Evolutionary conservation across 2,329 filamentous ascomycete genomes (phyloP).

Genomic region (Sphaceloma murrayae): DNA sequence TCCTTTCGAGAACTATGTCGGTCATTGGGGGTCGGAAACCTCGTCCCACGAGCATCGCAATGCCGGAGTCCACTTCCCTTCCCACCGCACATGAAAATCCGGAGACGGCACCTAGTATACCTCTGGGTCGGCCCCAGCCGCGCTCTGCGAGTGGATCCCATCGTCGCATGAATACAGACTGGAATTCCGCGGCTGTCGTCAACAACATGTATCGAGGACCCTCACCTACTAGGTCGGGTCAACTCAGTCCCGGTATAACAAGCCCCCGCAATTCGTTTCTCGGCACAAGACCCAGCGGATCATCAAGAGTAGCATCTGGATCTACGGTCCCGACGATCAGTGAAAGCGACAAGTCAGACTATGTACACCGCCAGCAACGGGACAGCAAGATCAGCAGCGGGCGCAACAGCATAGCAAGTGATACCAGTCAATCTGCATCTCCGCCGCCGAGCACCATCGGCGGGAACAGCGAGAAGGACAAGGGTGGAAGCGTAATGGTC

Average conservation of each 20-base stretch:
- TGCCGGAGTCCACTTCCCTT: slow-evolving; percentile 19
- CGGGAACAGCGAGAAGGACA: slow-evolving; percentile 25
- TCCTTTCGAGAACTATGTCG: slow-evolving; percentile 52
- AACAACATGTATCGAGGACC: slow-evolving; percentile 83
- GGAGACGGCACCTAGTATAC: slow-evolving; percentile 65
- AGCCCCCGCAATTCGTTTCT: slow-evolving; percentile 59
- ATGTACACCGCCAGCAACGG: slow-evolving; percentile 26
- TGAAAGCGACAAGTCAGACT: slow-evolving; percentile 19
- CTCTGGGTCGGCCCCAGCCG: slow-evolving; percentile 51
- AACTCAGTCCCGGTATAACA: slow-evolving; percentile 43
- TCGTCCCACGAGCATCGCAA: slow-evolving; percentile 27
- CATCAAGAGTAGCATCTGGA: slow-evolving; percentile 24
- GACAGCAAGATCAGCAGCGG: slow-evolving; percentile 24
- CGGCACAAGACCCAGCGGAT: slow-evolving; percentile 31
- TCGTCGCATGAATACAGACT: slow-evolving; percentile 38
- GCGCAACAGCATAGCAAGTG: slow-evolving; percentile 26
- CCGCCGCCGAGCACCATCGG: slow-evolving; percentile 49
- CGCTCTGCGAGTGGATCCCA: slow-evolving; percentile 33
- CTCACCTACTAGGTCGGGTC: slow-evolving; percentile 29
- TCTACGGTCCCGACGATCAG: slow-evolving; percentile 27
- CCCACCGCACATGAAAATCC: slow-evolving; percentile 46
- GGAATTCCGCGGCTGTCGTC: slow-evolving; percentile 58
- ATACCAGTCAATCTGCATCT: slow-evolving; percentile 40
- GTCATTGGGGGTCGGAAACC: slow-evolving; percentile 40
- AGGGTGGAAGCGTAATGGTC: slow-evolving; percentile 36